Conservation (phyloP, 805 yeast species). For the Zygosaccharomyces bailii region DNA sequence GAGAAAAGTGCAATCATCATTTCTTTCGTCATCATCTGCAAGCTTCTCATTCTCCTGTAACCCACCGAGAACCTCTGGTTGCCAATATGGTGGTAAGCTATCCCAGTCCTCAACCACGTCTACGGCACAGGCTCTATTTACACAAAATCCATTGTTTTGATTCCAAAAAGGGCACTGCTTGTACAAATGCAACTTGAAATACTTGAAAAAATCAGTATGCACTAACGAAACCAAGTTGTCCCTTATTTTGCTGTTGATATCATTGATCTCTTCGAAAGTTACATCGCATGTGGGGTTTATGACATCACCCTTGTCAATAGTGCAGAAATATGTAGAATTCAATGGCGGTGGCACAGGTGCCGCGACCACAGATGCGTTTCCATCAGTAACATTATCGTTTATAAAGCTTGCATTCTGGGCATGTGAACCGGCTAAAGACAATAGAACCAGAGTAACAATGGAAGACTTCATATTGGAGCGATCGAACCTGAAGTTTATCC, state of each 20-base stretch:
- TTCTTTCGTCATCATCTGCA: slow-evolving; percentile 33
- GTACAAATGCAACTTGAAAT: slow-evolving; percentile 80
- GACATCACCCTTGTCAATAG: slow-evolving; percentile 33
- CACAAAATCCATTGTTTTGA: slow-evolving; percentile 74
- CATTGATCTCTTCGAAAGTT: slow-evolving; percentile 48
- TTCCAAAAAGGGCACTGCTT: slow-evolving; percentile 84
- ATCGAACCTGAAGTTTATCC: neutral
- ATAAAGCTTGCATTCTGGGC: neutral
- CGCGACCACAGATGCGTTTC: slow-evolving; percentile 5
- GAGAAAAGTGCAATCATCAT: slow-evolving; percentile 36
- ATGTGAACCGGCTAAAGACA: slow-evolving; percentile 1
- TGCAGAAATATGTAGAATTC: slow-evolving; percentile 30
- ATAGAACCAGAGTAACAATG: neutral
- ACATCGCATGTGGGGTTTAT: slow-evolving; percentile 39
- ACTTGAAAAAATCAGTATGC: slow-evolving; percentile 76
- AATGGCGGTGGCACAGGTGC: slow-evolving; percentile 7
- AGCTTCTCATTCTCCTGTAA: slow-evolving; percentile 31
- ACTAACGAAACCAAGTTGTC: slow-evolving; percentile 58
- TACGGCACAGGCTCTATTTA: slow-evolving; percentile 85
- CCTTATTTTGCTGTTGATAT: slow-evolving; percentile 49
- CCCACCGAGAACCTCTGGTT: slow-evolving; percentile 60
- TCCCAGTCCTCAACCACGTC: slow-evolving; percentile 75
- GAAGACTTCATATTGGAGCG: neutral
- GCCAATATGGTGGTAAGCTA: slow-evolving; percentile 67
- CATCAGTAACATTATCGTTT: neutral